These are phyloP conservation scores for Ophiobolus disseminans DNA, from an alignment of 2,329 filamentous ascomycete species.

Conservation along the genomic window DNA sequence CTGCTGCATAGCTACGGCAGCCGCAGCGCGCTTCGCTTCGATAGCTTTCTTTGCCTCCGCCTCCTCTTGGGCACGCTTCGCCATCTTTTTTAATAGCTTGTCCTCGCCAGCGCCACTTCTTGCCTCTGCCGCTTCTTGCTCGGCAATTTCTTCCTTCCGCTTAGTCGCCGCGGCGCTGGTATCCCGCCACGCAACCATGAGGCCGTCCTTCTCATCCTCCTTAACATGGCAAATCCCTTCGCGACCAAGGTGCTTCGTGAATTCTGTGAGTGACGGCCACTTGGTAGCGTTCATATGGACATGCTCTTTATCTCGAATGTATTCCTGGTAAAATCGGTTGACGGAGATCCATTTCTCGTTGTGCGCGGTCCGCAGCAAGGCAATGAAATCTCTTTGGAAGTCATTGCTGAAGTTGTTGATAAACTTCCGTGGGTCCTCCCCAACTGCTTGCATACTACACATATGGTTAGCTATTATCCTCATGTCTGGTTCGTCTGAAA, in stretches of 20 bases:
- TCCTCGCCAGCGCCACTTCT: conserved; percentile 92
- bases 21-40: conserved; percentile 54
- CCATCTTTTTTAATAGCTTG: conserved; percentile 81
- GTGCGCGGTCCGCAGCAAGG: conserved; percentile 80
- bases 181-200: conserved; percentile 91
- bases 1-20: conserved; percentile 40
- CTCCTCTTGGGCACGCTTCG: conserved; percentile 73
- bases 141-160: conserved; percentile 78
- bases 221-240: conserved; percentile 84
- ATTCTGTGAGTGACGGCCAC: conserved; percentile 88
- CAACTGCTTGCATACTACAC: conserved; percentile 87
- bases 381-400: conserved; percentile 81
- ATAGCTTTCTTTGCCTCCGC: conserved; percentile 49
- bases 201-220: conserved; percentile 85
- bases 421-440: conserved; percentile 82
- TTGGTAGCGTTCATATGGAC: conserved; percentile 93
- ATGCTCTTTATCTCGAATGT: conserved; percentile 75
- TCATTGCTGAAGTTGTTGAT: conserved; percentile 83
- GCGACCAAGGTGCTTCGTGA: conserved; percentile 82
- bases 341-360: conserved; percentile 88
- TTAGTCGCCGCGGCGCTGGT: conserved; percentile 85
- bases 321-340: conserved; percentile 95
- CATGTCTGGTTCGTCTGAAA: too few relatives aligned
- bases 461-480: too few relatives aligned
- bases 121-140: conserved; percentile 85